Evolutionary conservation across 1,284 basidiomycete genomes (phyloP).

Genomic region (Xerocomus minutiporus): DNA sequence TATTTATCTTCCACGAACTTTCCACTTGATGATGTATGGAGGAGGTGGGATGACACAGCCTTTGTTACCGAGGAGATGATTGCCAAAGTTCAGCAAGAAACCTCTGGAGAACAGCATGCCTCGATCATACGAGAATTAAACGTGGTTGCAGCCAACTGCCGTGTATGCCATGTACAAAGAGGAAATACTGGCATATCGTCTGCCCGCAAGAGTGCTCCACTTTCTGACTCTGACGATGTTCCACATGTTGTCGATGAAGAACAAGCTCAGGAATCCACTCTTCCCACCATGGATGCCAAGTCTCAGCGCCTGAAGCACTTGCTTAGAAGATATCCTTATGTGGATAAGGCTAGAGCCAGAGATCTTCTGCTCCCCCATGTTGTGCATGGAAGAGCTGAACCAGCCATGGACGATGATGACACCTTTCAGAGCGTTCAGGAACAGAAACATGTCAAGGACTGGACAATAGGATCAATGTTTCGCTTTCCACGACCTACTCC

Average conservation of each 20-base stretch:
- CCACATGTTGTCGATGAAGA: neutral
- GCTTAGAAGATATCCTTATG: neutral
- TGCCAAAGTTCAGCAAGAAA: neutral
- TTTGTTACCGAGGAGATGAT: neutral
- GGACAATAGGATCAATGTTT: neutral
- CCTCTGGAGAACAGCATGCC: neutral
- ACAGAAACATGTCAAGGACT: slow-evolving; percentile 1
- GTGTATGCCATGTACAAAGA: neutral
- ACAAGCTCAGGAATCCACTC: neutral
- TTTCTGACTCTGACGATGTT: neutral
- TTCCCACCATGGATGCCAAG: neutral
- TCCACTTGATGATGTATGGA: neutral
- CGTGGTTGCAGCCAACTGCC: neutral
- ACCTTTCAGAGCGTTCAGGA: neutral
- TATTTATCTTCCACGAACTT: neutral
- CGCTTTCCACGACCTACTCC: neutral
- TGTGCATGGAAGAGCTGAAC: neutral
- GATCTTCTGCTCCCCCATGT: neutral
- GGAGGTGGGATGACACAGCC: neutral
- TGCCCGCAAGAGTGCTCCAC: neutral
- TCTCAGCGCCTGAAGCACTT: neutral
- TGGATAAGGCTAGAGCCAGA: neutral
- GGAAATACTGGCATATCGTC: neutral
- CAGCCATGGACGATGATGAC: neutral
- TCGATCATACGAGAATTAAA: neutral